These are phyloP conservation scores for Rugonectria rugulosa DNA, from an alignment of 2,329 filamentous ascomycete genomes.

Conservation along the genomic window DNA sequence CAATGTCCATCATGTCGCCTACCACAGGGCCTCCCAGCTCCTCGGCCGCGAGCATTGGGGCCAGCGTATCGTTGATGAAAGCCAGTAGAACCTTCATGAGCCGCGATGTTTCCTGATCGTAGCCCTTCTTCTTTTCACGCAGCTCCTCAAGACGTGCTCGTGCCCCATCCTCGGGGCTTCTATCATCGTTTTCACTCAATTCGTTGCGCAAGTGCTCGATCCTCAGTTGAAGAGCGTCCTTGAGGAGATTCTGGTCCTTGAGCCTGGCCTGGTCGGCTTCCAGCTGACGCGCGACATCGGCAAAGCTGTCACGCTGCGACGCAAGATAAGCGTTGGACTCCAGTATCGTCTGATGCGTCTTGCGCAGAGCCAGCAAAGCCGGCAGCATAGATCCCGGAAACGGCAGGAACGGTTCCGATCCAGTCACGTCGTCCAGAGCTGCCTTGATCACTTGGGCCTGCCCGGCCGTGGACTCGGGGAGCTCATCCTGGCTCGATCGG, in stretches of 20 bases:
- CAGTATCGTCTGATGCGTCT: slow-evolving; percentile 68
- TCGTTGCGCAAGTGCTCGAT: slow-evolving; percentile 67
- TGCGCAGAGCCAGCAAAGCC: slow-evolving; percentile 74
- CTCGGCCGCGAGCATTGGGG: slow-evolving; percentile 81
- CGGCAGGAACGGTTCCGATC: slow-evolving; percentile 71
- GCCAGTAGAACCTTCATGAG: slow-evolving; percentile 70
- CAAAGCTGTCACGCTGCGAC: slow-evolving; percentile 51
- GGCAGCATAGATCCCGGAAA: slow-evolving; percentile 72
- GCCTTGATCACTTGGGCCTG: slow-evolving; percentile 60
- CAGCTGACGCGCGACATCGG: slow-evolving; percentile 55
- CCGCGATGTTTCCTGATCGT: slow-evolving; percentile 66
- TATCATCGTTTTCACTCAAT: slow-evolving; percentile 63
- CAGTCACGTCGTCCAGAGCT: slow-evolving; percentile 71
- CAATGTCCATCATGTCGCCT: slow-evolving; percentile 73
- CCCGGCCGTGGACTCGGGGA: slow-evolving; percentile 39
- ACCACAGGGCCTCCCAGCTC: slow-evolving; percentile 85
- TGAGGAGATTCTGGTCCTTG: slow-evolving; percentile 63
- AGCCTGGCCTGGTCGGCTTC: slow-evolving; percentile 60
- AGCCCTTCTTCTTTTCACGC: slow-evolving; percentile 63
- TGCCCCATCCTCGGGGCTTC: slow-evolving; percentile 67
- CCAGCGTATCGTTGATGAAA: slow-evolving; percentile 76
- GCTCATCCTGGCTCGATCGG: slow-evolving; percentile 33
- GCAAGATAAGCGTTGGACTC: slow-evolving; percentile 69
- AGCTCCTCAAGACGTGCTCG: slow-evolving; percentile 69
- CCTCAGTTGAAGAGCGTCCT: slow-evolving; percentile 61